Evolutionary conservation across 768 basidiomycete species (phyloP).

Genomic region (Lactifluus pinguis): DNA sequence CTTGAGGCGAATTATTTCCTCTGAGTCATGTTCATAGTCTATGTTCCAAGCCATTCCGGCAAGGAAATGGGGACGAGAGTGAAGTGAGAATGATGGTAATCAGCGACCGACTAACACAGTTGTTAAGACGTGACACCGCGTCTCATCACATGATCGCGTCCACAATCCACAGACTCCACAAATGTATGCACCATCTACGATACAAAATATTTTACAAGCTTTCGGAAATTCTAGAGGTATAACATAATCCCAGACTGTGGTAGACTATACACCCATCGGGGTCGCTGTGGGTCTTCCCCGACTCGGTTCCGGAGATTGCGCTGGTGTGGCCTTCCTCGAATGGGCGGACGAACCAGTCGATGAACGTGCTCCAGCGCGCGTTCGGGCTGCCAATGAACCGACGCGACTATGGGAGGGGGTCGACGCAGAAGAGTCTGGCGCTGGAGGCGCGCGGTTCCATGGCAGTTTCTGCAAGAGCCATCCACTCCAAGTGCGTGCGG

Average conservation of each 20-base stretch:
- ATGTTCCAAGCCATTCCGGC: conserved; percentile 15
- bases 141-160: conserved; percentile 17
- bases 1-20: conserved; percentile 16
- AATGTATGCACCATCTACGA: background rate
- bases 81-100: background rate
- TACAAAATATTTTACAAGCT: background rate
- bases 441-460: conserved; percentile 18
- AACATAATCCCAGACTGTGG: background rate
- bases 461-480: conserved; percentile 25
- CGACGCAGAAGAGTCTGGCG: background rate
- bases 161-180: too few species aligned
- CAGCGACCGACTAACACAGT: too few species aligned
- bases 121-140: conserved; percentile 9
- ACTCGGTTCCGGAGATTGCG: background rate
- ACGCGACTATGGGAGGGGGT: conserved; percentile 15
- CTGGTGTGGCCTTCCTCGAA: conserved; percentile 12
- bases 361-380: conserved; percentile 4
- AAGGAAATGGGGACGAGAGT: background rate
- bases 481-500: conserved; percentile 27
- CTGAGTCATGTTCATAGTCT: conserved; percentile 18
- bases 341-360: background rate
- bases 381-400: conserved; percentile 2
- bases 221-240: conserved; percentile 1
- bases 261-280: background rate
- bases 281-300: conserved; percentile 6